A percentile compares a stretch with the other conserved stretches of the same genome.
Conservation (phyloP, 495 filamentous ascomycete species). For the Cercophora scortea region DNA sequence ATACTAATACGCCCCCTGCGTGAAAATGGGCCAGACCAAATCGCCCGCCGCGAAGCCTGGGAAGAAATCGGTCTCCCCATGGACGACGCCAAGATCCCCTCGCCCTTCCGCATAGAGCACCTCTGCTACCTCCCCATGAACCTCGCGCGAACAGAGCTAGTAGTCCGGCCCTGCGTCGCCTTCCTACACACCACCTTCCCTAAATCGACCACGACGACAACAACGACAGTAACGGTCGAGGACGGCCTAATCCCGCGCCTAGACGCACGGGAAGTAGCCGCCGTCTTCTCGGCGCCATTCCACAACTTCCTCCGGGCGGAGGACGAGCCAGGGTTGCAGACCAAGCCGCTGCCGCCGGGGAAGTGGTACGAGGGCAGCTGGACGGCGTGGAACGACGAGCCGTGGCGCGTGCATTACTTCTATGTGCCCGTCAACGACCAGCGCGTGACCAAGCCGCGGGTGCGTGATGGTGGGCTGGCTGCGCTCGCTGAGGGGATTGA, state of each 20-base stretch:
- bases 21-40: constrained; percentile 47
- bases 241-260: constrained; percentile 67
- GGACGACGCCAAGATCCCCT: constrained; percentile 51
- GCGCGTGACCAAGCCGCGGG: constrained; percentile 47
- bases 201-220: constrained; percentile 12
- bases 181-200: constrained; percentile 58
- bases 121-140: constrained; percentile 75
- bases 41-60: constrained; percentile 77
- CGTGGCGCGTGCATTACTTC: constrained; percentile 83
- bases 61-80: constrained; percentile 86
- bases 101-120: constrained; percentile 71
- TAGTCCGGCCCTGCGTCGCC: constrained; percentile 79
- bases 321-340: constrained; percentile 32
- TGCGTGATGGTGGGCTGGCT: constrained; percentile 20
- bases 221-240: constrained; percentile 42
- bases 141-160: constrained; percentile 73
- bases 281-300: constrained; percentile 83
- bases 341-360: constrained; percentile 35
- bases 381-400: constrained; percentile 52
- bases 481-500: constrained; percentile 18
- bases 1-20: no score
- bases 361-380: constrained; percentile 65
- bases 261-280: constrained; percentile 79
- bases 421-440: constrained; percentile 64
- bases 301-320: constrained; percentile 54